Conservation (phyloP, 495 filamentous ascomycete species). For the Terfezia claveryi region DNA sequence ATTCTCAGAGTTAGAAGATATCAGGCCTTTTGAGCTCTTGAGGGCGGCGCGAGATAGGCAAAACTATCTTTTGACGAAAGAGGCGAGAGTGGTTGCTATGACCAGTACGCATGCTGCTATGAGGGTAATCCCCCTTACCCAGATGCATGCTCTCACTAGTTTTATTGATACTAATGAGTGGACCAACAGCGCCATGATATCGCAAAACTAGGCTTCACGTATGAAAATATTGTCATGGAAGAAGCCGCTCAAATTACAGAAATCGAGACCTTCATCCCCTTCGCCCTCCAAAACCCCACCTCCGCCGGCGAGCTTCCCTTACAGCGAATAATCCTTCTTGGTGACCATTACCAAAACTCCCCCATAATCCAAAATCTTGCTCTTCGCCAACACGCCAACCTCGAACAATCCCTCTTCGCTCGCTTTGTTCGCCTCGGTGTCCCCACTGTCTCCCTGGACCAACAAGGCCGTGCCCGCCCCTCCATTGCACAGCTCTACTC, state of each 20-base stretch:
- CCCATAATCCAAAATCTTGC: conserved; percentile 89
- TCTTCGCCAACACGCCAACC: conserved; percentile 86
- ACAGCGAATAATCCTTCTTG: conserved; percentile 76
- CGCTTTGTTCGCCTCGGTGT: conserved; percentile 76
- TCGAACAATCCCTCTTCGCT: conserved; percentile 88
- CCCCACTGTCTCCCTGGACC: conserved; percentile 70
- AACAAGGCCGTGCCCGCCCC: conserved; percentile 72
- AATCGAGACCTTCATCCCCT: conserved; percentile 86
- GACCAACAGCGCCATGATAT: conserved; percentile 48
- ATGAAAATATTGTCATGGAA: conserved; percentile 97
- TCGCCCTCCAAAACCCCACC: conserved; percentile 62
- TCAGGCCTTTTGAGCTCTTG: conserved; percentile 85
- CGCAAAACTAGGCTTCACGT: conserved; percentile 74
- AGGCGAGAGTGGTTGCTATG: conserved; percentile 93
- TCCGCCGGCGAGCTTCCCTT: conserved; percentile 50
- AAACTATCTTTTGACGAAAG: conserved; percentile 85
- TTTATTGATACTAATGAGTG: neutral
- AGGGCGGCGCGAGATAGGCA: conserved; percentile 70
- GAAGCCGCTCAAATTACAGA: conserved; percentile 97
- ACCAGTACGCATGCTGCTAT: conserved; percentile 98
- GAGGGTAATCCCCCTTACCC: conserved; percentile 24
- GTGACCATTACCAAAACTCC: conserved; percentile 91
- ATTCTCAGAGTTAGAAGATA: conserved; percentile 81
- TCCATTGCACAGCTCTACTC: conserved; percentile 75
- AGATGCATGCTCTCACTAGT: neutral